Evolutionary conservation across 2,329 filamentous ascomycete genomes (phyloP).

Genomic region (Nigrospora sphaerica): DNA sequence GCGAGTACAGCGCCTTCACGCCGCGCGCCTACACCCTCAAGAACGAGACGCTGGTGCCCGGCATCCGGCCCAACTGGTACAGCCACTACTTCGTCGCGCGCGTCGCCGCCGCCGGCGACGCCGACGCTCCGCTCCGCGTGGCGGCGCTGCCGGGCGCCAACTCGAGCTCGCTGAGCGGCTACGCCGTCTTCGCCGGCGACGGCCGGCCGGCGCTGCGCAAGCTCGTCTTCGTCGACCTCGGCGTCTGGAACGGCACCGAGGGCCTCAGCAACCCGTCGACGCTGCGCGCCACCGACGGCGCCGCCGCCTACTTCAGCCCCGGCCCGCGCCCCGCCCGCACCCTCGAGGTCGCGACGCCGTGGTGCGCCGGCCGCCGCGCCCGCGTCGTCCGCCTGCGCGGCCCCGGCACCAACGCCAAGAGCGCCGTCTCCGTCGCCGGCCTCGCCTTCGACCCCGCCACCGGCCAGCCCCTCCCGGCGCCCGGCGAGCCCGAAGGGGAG

Average conservation of each 20-base stretch:
- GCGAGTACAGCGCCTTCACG: conserved; percentile 23
- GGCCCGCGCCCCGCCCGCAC: conserved; percentile 17
- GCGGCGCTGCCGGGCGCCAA: conserved; percentile 24
- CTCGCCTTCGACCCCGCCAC: conserved; percentile 20
- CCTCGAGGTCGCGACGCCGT: conserved; percentile 20
- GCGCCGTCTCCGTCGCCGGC: conserved; percentile 20
- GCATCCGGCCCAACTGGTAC: conserved; percentile 24
- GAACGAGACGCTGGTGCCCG: conserved; percentile 20
- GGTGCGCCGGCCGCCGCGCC: conserved; percentile 15
- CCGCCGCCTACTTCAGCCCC: conserved; percentile 18
- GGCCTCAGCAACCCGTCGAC: conserved; percentile 26
- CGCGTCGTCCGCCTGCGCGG: conserved; percentile 17
- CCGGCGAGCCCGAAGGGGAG: conserved; percentile 7
- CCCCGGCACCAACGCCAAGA: conserved; percentile 28
- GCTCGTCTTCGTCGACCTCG: conserved; percentile 27
- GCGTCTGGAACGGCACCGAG: conserved; percentile 27
- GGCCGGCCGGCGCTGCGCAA: conserved; percentile 13
- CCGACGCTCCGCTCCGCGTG: conserved; percentile 8
- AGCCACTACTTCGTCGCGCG: conserved; percentile 26
- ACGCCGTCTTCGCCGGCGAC: conserved; percentile 17
- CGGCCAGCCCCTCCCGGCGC: conserved; percentile 13
- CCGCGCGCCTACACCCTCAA: conserved; percentile 18
- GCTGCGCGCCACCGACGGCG: conserved; percentile 19
- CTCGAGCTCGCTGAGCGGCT: conserved; percentile 24
- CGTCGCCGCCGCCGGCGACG: conserved; percentile 11